Percentiles rank a stretch among this genome's conserved stretches.
Conservation (phyloP, 176 grass and related monocot species). For the Oryza rufipogon region DNA sequence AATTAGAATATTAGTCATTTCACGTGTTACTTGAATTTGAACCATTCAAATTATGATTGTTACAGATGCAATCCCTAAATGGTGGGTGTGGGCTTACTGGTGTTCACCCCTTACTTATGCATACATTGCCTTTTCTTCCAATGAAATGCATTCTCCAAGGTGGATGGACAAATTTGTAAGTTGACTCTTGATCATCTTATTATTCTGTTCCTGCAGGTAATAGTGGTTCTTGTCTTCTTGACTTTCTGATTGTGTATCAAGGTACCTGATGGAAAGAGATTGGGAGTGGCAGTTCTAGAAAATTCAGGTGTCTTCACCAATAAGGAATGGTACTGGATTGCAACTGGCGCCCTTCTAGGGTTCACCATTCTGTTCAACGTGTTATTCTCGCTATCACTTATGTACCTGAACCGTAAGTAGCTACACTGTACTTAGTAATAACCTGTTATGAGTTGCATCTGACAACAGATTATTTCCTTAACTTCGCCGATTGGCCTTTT, state of each 20-base stretch:
- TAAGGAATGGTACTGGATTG: conserved; percentile 93
- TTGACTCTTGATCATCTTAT: conserved; percentile 17
- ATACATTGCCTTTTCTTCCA: conserved; percentile 74
- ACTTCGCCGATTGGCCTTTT: not conserved
- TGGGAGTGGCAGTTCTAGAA: conserved; percentile 69
- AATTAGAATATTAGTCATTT: conserved; percentile 4
- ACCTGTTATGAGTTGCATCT: conserved; percentile 2
- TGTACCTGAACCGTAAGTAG: conserved; percentile 84
- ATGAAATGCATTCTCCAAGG: conserved; percentile 90
- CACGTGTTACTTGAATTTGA: conserved; percentile 6
- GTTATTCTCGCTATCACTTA: conserved; percentile 85
- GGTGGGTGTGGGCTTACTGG: conserved; percentile 95
- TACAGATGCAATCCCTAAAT: conserved; percentile 82
- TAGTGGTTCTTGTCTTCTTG: conserved; percentile 4
- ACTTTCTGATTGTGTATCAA: conserved; percentile 35
- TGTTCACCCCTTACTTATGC: conserved; percentile 84
- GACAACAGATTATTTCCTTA: conserved; percentile 23
- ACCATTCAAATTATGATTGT: conserved; percentile 9
- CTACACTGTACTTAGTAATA: conserved; percentile 23
- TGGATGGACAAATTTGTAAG: conserved; percentile 84
- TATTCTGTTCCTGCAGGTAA: conserved; percentile 18
- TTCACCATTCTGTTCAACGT: conserved; percentile 91
- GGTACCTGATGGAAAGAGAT: conserved; percentile 61
- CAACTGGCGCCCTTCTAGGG: conserved; percentile 72
- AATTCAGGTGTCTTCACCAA: conserved; percentile 63